Base-by-base conservation (phyloP, 495 filamentous ascomycete genomes). In the Xylaria sp. region DNA sequence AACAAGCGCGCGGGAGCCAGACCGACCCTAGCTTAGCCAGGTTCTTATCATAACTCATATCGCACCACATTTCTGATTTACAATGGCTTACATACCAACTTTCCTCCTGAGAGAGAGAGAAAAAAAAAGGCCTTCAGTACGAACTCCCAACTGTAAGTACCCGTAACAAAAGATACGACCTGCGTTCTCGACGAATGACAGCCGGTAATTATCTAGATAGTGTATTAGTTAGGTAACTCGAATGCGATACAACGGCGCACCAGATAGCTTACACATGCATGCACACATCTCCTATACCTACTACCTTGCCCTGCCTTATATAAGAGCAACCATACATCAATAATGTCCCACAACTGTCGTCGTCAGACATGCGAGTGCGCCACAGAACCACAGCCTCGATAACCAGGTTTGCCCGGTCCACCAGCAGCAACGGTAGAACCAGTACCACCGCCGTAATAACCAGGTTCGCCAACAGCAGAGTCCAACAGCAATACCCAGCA, bases 1-100 rank as follows among this genome's bases (percentile, higher is more conserved):
- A 65, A 67, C n/a, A 55, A 55, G 64, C 64, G 64, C 64, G 64
- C 48, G 64, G 57, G 57, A 55, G 24, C 50, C 24, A 24, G 48
- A 24, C 7, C 21, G n/a, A 33, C 14, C 26, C 53, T 58, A 11
- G 57, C 33, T 37, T 59, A 11, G 57, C 57, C 7, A 5, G 17
- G 3, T 3, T 40, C 17, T n/a, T 37, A 59, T 37, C 57, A 37
- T 2, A 7, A 58, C 6, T 33, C 24, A 15, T 44, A 48, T 46
- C 24, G 17, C 62, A 9, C 2, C 29, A 26, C 0, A 52, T 35
- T 37, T 50, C 3, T 55, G 64, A 53, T 67, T 67, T 55, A n/a
- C 48, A 67, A 67, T 53, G 12, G 48, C 64, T 67, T 41, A 66
- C 62, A 66, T 37, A 66, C 11, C 33, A 37, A 35, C 19, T 37